Percentiles rank a stretch among this genome's conserved stretches.
Conservation (phyloP, 805 yeast species). For the Kluyveromyces wickerhamii region DNA sequence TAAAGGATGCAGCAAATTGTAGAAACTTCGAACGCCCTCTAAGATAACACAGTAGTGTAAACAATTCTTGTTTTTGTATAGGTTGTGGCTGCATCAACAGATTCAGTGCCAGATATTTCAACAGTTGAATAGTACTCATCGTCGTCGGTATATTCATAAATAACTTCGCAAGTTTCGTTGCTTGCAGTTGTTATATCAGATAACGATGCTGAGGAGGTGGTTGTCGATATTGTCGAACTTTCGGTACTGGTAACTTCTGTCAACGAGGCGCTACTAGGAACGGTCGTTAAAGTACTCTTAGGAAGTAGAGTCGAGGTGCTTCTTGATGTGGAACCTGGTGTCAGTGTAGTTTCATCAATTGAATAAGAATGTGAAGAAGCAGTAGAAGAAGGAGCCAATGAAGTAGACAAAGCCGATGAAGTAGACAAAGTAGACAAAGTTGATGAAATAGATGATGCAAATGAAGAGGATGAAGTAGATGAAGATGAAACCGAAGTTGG, state of each 20-base stretch:
- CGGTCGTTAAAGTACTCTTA: conserved; percentile 7
- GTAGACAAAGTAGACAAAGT: background rate
- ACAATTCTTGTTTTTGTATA: conserved; percentile 25
- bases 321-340: background rate
- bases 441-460: background rate
- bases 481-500: conserved; percentile 7
- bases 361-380: background rate
- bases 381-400: background rate
- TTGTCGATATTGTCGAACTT: conserved; percentile 3
- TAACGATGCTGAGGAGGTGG: conserved; percentile 2
- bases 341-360: too few species aligned
- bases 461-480: conserved; percentile 6
- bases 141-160: conserved; percentile 18
- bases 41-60: conserved; percentile 17
- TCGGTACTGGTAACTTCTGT: conserved; percentile 4
- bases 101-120: conserved; percentile 22
- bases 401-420: background rate
- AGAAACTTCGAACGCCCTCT: too few species aligned
- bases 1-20: too few species aligned
- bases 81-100: conserved; percentile 30
- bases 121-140: conserved; percentile 26
- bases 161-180: conserved; percentile 18
- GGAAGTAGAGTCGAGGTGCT: conserved; percentile 9
- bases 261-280: conserved; percentile 7
- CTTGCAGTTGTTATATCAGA: conserved; percentile 10